Evolutionary conservation across 345 rosid genomes (phyloP).

Genomic region (Carallia brachiata): DNA sequence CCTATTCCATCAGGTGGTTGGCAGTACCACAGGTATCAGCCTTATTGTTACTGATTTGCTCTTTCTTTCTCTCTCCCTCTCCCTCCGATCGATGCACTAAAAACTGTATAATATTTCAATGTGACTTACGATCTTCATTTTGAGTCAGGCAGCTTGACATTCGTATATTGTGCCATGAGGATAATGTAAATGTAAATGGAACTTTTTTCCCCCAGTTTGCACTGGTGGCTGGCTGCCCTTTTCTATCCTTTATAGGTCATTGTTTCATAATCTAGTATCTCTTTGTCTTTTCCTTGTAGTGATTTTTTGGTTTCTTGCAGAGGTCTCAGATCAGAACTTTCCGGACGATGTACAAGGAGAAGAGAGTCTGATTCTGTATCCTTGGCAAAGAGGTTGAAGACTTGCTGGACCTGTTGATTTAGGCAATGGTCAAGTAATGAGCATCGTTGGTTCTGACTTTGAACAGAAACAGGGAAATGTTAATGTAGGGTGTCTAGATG

Average conservation of each 20-base stretch:
- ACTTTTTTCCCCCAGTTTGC: too few relatives aligned
- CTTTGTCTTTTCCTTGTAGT: neutral
- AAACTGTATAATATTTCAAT: too few relatives aligned
- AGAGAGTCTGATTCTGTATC: constrained; percentile 16
- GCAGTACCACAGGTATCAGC: constrained; percentile 39
- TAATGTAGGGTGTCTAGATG: too few relatives aligned
- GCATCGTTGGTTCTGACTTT: neutral
- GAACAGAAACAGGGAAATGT: neutral
- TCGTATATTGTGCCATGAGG: too few relatives aligned
- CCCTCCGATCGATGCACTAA: too few relatives aligned
- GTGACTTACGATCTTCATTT: too few relatives aligned
- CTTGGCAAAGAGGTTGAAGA: constrained; percentile 33
- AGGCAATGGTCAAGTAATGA: constrained; percentile 30
- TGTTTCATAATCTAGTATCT: neutral
- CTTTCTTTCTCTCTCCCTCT: too few relatives aligned
- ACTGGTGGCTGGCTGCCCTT: neutral
- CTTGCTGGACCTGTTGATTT: constrained; percentile 18
- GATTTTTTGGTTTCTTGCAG: constrained; percentile 28
- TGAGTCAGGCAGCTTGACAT: too few relatives aligned
- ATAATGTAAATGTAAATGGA: too few relatives aligned
- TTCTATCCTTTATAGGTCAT: neutral
- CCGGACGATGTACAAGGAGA: constrained; percentile 37
- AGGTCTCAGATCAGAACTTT: constrained; percentile 79
- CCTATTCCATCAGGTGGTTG: constrained; percentile 22
- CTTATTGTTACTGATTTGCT: too few relatives aligned